Evolutionary conservation across 1,284 basidiomycete species (phyloP).

Genomic region (Cerioporus squamosus): DNA sequence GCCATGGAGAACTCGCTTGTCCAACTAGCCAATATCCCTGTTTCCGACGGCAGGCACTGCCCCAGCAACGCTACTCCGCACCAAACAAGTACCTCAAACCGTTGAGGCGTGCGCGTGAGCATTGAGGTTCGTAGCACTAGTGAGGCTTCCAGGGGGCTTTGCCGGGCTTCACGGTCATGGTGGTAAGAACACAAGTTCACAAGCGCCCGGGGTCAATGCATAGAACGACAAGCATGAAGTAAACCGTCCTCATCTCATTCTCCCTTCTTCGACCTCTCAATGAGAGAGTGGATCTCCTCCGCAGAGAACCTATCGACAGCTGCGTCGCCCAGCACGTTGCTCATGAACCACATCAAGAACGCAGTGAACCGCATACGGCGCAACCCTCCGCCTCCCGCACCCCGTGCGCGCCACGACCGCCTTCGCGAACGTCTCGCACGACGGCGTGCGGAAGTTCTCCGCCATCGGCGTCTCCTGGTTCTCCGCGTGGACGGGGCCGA

Average conservation of each 20-base stretch:
- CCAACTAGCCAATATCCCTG: too few relatives aligned
- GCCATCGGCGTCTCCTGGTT: conserved; percentile 11
- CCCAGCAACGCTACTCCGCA: too few relatives aligned
- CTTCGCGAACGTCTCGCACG: conserved; percentile 23
- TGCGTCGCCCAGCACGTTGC: conserved; percentile 10
- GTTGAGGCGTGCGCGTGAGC: too few relatives aligned
- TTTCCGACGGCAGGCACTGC: too few relatives aligned
- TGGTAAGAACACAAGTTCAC: not conserved
- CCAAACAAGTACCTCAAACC: too few relatives aligned
- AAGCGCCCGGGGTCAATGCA: not conserved
- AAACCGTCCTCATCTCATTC: too few relatives aligned
- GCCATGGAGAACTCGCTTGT: too few relatives aligned
- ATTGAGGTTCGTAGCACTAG: too few relatives aligned
- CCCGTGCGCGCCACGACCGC: conserved; percentile 23
- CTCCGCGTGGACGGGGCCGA: conserved; percentile 28
- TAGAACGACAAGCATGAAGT: too few relatives aligned
- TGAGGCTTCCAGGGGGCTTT: too few relatives aligned
- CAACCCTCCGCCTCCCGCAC: conserved; percentile 22
- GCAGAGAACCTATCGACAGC: conserved; percentile 15
- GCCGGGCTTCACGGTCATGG: too few relatives aligned
- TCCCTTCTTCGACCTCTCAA: conserved; percentile 5
- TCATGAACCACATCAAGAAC: conserved; percentile 11
- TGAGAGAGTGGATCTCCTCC: conserved; percentile 18
- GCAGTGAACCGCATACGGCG: conserved; percentile 27
- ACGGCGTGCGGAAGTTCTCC: conserved; percentile 18